These are phyloP conservation scores for Penicillium sp. DNA, from an alignment of 2,329 filamentous ascomycete species.

Conservation along the genomic window DNA sequence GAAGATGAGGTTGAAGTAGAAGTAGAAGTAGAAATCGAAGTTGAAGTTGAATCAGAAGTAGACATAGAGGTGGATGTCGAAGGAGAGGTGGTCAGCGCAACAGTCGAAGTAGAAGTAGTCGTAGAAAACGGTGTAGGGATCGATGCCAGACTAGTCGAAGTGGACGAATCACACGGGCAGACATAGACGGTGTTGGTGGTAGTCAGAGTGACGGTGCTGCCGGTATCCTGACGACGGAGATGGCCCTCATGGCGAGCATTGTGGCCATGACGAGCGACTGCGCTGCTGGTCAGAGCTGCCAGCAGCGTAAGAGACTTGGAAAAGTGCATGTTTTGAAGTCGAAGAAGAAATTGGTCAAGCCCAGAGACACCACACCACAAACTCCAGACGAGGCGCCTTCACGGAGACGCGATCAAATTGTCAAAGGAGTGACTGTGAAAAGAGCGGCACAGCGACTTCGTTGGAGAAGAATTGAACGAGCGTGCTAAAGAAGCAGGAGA, in stretches of 20 bases:
- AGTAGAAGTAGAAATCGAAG: background rate
- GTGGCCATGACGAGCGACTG: conserved; percentile 22
- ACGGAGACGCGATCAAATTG: background rate
- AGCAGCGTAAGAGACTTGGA: conserved; percentile 22
- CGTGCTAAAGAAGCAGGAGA: background rate
- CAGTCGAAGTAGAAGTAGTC: conserved; percentile 1
- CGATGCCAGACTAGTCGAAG: background rate
- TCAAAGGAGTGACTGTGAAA: conserved; percentile 1
- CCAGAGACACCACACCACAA: background rate
- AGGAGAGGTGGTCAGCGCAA: background rate
- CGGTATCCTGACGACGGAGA: conserved; percentile 15
- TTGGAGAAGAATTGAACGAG: background rate
- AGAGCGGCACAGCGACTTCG: background rate
- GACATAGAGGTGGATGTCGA: background rate
- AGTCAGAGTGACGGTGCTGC: conserved; percentile 5
- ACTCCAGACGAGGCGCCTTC: background rate
- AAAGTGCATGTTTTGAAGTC: background rate
- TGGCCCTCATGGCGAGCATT: conserved; percentile 16
- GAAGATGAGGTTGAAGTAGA: background rate
- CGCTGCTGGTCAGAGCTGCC: conserved; percentile 31
- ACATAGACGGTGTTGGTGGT: conserved; percentile 14
- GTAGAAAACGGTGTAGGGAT: background rate
- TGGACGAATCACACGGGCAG: conserved; percentile 12
- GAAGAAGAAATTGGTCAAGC: background rate
- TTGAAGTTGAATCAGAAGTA: background rate